Base-by-base conservation (phyloP, 2,329 filamentous ascomycete species). In the Fusarium acutatum region DNA sequence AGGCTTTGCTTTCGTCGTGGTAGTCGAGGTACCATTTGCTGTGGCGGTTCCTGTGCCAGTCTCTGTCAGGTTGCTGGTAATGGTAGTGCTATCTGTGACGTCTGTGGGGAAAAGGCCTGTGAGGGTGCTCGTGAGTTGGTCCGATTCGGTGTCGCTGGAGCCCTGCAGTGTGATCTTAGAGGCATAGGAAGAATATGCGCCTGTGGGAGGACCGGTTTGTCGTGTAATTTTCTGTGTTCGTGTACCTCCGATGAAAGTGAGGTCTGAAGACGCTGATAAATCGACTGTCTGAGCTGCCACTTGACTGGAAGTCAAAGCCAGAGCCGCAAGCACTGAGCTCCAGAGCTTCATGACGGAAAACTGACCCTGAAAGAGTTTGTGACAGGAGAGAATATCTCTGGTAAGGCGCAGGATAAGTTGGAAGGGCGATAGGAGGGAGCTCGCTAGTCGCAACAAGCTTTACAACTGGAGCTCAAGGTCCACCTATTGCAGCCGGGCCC, bases 41-140 rank as follows among this genome's bases (percentile, higher is more conserved):
- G 82, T 83, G 18, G 84, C 80, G 22, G 70, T 72, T 38, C 80
- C 68, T 14, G 79, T 82, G 22, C 82, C 76, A 17, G 83, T 83
- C 52, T 81, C 81, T 65, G 83, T 83, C 57, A 82, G 79, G 72
- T 84, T 86, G 66, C 84, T 81, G 20, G 75, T 73, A 58, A 75
- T 75, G 65, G 78, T 74, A 58, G 79, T 72, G 50, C 78, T 73
- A 14, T 74, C 71, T n/a, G 78, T 77, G 17, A 72, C 72, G 18
- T 79, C 76, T 53, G 83, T 84, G 32, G 84, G 83, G 26, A 81
- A 80, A 65, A 81, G 84, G 17, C 84, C 84, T 47, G 83, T 80
- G 75, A 88, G 87, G n/a, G 83, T 78, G 17, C 82, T 83, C 84
- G 17, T 86, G 83, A 54, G 82, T 32, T 35, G 59, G 47, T 78